These are phyloP conservation scores for Bipolaris oryzae DNA, from an alignment of 2,329 filamentous ascomycete species.

Conservation along the genomic window DNA sequence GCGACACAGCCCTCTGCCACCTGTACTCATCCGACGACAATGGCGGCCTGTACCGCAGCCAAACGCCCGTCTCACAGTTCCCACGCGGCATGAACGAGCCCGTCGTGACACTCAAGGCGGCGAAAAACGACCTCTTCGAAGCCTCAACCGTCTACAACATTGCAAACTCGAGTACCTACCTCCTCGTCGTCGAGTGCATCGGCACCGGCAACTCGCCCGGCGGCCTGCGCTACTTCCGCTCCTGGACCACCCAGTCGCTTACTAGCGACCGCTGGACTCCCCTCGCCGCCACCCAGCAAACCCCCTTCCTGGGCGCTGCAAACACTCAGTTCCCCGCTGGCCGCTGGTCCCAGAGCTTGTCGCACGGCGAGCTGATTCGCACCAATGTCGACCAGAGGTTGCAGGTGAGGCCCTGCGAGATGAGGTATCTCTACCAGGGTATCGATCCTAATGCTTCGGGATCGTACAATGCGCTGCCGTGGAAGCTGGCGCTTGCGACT, in stretches of 20 bases:
- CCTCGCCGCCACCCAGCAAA: constrained; percentile 45
- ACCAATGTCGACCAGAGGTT: constrained; percentile 48
- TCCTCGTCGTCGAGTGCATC: constrained; percentile 51
- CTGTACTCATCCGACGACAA: constrained; percentile 53
- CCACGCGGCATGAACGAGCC: constrained; percentile 48
- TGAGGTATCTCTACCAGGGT: constrained; percentile 51
- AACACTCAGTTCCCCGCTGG: constrained; percentile 47
- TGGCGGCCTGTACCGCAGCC: constrained; percentile 50
- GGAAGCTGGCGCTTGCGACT: constrained; percentile 46
- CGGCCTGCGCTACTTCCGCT: constrained; percentile 48
- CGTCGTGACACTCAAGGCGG: constrained; percentile 43
- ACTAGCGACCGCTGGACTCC: constrained; percentile 41
- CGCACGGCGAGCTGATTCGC: constrained; percentile 46
- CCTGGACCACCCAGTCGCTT: constrained; percentile 46
- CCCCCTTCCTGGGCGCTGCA: constrained; percentile 48
- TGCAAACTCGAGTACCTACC: constrained; percentile 38
- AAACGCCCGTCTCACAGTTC: constrained; percentile 44
- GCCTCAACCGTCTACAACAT: constrained; percentile 48
- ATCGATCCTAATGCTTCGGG: constrained; percentile 38
- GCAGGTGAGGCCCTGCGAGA: constrained; percentile 41
- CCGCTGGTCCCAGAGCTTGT: constrained; percentile 49
- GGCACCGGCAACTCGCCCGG: constrained; percentile 29
- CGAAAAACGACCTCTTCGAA: constrained; percentile 46
- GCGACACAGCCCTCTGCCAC: constrained; percentile 46
- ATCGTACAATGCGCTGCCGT: constrained; percentile 49